Base-by-base conservation (phyloP, 257 asterid species). In the Lithospermum erythrorhizon region DNA sequence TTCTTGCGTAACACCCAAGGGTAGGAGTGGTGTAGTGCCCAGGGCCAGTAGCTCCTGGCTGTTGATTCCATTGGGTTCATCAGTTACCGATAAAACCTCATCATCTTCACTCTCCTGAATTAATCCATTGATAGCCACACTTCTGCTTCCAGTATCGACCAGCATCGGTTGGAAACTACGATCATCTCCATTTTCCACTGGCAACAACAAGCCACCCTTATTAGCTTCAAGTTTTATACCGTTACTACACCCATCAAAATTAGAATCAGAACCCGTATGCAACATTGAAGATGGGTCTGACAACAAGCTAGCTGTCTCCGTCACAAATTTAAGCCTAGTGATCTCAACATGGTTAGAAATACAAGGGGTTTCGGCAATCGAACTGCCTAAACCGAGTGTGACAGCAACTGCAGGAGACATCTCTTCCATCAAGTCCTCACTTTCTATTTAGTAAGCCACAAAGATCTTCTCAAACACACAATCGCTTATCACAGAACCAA, bases 391-490 rank as follows among this genome's bases (percentile, higher is more conserved):
- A 65, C 84, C 70, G 69, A 78, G 79, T 64, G 87, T 59, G 53
- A 72, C 76, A 10, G 86, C 81, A 60, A 85, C 87, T 59, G 95
- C 80, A 48, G 94, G 81, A 72, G 85, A 75, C 66, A 85, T 72
- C 70, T 85, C 94, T 69, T 85, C 96, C 95, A 85, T 85, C 70
- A 78, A 71, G 58, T 55, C 66, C 65, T 64, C 62, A 57, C 73
- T 69, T 47, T 17, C 61, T 56, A 64, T 32, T 63, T 27, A 54
- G 53, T 49, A 71, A 66, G 18, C n/a, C 17, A 14, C 49, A 17
- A 11, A 41, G 14, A 3, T 2, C 17, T 41, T 41, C 49, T 41
- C 3, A 0, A 11, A 11, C 49, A 35, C 47, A 6, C 9, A 41
- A 41, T 41, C 49, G 14, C 18, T 41, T 41, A 41, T 41, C 49